These are phyloP conservation scores for Talaromyces rugulosus DNA, from an alignment of 2,329 filamentous ascomycete species.

Conservation along the genomic window DNA sequence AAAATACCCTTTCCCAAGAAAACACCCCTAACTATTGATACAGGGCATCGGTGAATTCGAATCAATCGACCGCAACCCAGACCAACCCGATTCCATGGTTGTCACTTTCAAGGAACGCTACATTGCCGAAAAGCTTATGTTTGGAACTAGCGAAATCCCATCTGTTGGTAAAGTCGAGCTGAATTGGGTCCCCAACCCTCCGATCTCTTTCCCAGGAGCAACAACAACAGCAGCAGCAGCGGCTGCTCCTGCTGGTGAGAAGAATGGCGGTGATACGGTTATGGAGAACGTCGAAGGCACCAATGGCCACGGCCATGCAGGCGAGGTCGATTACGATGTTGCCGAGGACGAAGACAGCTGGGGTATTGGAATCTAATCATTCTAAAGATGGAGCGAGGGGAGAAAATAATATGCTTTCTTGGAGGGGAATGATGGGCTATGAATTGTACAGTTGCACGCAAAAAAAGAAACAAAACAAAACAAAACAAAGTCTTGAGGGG, in stretches of 20 bases:
- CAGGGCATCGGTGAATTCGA: constrained; percentile 46
- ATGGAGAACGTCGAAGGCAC: constrained; percentile 25
- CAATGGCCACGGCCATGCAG: constrained; percentile 18
- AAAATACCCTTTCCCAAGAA: neutral
- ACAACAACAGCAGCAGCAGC: constrained; percentile 14
- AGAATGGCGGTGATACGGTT: constrained; percentile 27
- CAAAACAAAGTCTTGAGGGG: neutral
- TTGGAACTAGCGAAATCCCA: constrained; percentile 45
- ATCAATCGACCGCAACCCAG: constrained; percentile 39
- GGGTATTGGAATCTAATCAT: constrained; percentile 12
- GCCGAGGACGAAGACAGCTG: constrained; percentile 33
- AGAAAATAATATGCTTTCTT: neutral
- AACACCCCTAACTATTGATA: constrained; percentile 11
- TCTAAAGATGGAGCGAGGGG: neutral
- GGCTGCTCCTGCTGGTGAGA: constrained; percentile 13
- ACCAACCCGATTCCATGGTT: constrained; percentile 36
- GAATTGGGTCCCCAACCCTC: constrained; percentile 48
- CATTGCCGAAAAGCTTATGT: constrained; percentile 54
- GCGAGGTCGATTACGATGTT: constrained; percentile 49
- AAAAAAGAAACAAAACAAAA: neutral
- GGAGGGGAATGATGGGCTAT: neutral
- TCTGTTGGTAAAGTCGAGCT: constrained; percentile 52
- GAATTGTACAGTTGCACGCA: neutral
- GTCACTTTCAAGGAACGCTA: constrained; percentile 47
- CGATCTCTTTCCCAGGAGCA: constrained; percentile 13